A percentile compares a stretch with the other conserved stretches of the same genome.
Evolutionary conservation across 2,329 filamentous ascomycete genomes (phyloP).

Genomic region (Lasiodiplodia hormozganensis): DNA sequence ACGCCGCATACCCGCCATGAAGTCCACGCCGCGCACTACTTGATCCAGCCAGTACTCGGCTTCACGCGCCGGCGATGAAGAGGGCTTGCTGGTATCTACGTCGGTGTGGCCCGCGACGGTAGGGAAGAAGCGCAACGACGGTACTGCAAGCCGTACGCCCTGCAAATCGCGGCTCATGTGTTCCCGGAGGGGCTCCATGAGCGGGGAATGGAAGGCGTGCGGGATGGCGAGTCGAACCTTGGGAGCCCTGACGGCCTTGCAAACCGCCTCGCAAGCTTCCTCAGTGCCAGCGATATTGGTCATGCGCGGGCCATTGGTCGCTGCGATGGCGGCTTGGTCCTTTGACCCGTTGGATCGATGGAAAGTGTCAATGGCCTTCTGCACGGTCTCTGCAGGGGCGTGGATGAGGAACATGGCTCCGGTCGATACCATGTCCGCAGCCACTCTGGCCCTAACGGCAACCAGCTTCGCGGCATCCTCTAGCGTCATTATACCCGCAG

Average conservation of each 20-base stretch:
- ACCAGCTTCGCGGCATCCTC: slow-evolving; percentile 34
- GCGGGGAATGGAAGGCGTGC: neutral
- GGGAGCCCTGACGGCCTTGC: neutral
- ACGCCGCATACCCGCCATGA: neutral
- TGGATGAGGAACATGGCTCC: slow-evolving; percentile 4
- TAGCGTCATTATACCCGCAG: slow-evolving; percentile 37
- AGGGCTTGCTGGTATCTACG: neutral
- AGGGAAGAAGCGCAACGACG: neutral
- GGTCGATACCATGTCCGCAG: neutral
- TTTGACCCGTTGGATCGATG: neutral
- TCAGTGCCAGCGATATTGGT: neutral
- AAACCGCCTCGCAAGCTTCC: neutral
- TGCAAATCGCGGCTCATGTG: neutral
- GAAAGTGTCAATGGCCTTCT: neutral
- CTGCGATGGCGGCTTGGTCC: neutral
- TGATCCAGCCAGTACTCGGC: neutral
- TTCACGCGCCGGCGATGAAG: neutral
- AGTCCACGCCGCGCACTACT: neutral
- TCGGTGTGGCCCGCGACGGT: neutral
- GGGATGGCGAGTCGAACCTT: neutral
- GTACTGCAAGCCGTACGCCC: neutral
- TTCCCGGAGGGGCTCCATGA: neutral
- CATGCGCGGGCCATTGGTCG: neutral
- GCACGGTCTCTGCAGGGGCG: neutral
- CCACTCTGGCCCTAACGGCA: neutral